phyloP scores from a whole-genome alignment of 2,329 filamentous ascomycete species.

The Biscogniauxia marginata region DNA sequence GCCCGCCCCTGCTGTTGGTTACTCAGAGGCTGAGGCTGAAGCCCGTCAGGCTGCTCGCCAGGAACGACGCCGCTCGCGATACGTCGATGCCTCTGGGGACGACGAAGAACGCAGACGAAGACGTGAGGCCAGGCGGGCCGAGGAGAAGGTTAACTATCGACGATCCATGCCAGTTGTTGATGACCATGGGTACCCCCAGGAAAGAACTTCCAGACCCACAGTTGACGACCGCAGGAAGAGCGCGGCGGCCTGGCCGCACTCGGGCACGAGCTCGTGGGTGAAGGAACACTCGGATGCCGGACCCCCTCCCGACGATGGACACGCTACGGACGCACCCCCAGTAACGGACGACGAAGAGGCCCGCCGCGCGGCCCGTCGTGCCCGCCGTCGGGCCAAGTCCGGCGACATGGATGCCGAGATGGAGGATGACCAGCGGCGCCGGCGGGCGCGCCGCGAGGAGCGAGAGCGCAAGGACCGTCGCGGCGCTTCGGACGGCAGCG shows the following conservation, averaged over 20 bases:
- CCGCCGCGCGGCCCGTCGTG: constrained; percentile 47
- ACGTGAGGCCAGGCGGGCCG: constrained; percentile 50
- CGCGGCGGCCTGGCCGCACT: constrained; percentile 56
- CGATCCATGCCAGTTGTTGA: constrained; percentile 44
- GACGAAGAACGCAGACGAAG: constrained; percentile 54
- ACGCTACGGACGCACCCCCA: constrained; percentile 35
- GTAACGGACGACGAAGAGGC: constrained; percentile 47
- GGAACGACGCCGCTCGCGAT: constrained; percentile 49
- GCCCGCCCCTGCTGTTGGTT: constrained; percentile 40
- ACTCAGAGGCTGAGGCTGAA: constrained; percentile 45
- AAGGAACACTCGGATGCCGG: constrained; percentile 63
- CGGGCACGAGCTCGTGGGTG: constrained; percentile 64
- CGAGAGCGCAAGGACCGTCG: constrained; percentile 37
- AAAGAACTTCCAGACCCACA: constrained; percentile 34
- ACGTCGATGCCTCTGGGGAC: constrained; percentile 45
- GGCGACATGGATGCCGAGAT: constrained; percentile 43
- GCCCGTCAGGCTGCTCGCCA: constrained; percentile 45
- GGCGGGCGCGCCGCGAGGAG: constrained; percentile 45
- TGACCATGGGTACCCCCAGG: constrained; percentile 44
- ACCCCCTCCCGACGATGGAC: constrained; percentile 50
- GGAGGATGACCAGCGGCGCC: constrained; percentile 43
- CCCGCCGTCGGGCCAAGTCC: constrained; percentile 44
- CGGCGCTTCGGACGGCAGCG: constrained; percentile 32
- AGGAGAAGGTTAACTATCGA: constrained; percentile 40
- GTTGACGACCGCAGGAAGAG: constrained; percentile 36